These are phyloP conservation scores for Pulicaria dysenterica DNA, from an alignment of 129 eudicot genomes.

Conservation along the genomic window DNA sequence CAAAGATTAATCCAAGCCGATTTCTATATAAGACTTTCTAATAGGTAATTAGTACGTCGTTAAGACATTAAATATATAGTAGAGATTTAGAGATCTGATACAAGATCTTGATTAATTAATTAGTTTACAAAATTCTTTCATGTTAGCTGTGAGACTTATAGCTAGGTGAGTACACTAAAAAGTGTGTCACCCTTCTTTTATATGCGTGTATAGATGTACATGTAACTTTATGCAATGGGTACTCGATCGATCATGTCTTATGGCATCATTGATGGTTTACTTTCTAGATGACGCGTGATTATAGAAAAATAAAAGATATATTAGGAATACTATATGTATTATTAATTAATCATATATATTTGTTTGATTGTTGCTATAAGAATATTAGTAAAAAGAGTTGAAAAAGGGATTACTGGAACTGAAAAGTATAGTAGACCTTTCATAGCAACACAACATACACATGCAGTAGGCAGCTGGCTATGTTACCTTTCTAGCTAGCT, in stretches of 20 bases:
- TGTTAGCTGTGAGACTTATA: too few species aligned
- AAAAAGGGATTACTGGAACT: slow-evolving; percentile 18
- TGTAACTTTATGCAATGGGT: neutral
- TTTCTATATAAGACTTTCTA: too few species aligned
- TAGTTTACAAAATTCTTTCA: too few species aligned
- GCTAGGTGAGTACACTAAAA: too few species aligned
- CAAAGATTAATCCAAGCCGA: too few species aligned
- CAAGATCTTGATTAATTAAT: too few species aligned
- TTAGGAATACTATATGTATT: too few species aligned
- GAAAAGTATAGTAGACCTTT: slow-evolving; percentile 29
- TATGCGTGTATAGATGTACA: neutral
- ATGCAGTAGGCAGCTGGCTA: slow-evolving; percentile 36
- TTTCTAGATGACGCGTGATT: slow-evolving; percentile 1
- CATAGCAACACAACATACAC: slow-evolving; percentile 29
- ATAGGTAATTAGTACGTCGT: too few species aligned
- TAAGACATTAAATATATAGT: too few species aligned
- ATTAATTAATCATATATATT: neutral
- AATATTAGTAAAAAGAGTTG: slow-evolving; percentile 8
- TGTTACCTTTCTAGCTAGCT: slow-evolving; percentile 40
- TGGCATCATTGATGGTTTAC: neutral
- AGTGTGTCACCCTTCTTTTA: neutral
- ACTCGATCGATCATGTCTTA: neutral
- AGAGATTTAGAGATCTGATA: too few species aligned
- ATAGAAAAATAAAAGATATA: too few species aligned
- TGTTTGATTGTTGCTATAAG: neutral